A percentile compares a stretch with the other conserved stretches of the same genome.
Evolutionary conservation across 768 basidiomycete genomes (phyloP).

Genomic region (Agaricus subrufescens): DNA sequence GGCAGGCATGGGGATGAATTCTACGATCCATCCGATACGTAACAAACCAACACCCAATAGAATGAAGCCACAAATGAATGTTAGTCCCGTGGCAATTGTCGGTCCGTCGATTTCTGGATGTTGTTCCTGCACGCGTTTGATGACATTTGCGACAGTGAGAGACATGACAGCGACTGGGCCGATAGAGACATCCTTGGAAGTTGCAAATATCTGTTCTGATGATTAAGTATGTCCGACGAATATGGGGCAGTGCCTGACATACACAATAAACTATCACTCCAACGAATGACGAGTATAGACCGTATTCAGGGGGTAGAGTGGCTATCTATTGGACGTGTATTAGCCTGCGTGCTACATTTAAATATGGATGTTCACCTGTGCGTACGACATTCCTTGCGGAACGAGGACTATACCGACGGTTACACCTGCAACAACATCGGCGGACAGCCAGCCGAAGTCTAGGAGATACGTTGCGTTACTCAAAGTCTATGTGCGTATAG

Average conservation of each 20-base stretch:
- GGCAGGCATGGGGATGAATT: slow-evolving; percentile 86
- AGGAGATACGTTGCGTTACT: neutral
- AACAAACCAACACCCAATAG: slow-evolving; percentile 86
- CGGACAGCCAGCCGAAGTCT: slow-evolving; percentile 79
- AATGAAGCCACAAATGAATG: slow-evolving; percentile 88
- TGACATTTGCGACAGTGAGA: slow-evolving; percentile 77
- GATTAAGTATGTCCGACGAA: neutral
- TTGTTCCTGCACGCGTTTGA: slow-evolving; percentile 52
- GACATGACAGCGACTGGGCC: slow-evolving; percentile 99
- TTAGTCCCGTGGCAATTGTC: slow-evolving; percentile 78
- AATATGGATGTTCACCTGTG: slow-evolving; percentile 38
- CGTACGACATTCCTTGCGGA: slow-evolving; percentile 92
- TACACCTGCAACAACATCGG: slow-evolving; percentile 85
- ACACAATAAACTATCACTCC: slow-evolving; percentile 84
- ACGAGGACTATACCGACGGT: slow-evolving; percentile 96
- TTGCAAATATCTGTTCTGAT: slow-evolving; percentile 76
- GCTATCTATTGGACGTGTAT: slow-evolving; percentile 53
- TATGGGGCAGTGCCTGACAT: slow-evolving; percentile 19
- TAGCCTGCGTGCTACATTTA: neutral
- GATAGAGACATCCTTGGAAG: slow-evolving; percentile 97
- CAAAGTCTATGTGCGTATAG: neutral
- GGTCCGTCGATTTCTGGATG: slow-evolving; percentile 63
- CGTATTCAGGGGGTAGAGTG: slow-evolving; percentile 80
- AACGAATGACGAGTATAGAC: slow-evolving; percentile 91
- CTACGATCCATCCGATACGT: slow-evolving; percentile 89